Evolutionary conservation across 768 basidiomycete species (phyloP).

Genomic region (Fomitopsis serialis): DNA sequence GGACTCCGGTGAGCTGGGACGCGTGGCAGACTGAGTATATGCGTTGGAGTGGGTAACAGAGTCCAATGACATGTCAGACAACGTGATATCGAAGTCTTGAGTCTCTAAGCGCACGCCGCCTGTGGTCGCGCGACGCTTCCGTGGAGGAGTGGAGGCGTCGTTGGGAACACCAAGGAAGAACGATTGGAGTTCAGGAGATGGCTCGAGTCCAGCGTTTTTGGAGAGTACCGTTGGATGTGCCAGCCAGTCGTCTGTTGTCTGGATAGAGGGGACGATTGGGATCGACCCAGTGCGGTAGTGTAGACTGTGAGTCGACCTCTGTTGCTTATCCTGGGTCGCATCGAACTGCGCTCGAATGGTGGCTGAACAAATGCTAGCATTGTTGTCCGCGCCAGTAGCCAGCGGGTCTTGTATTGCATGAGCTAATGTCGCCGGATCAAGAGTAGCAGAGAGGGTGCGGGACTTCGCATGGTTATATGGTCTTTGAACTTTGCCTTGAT

Average conservation of each 20-base stretch:
- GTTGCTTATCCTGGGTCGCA: constrained; percentile 3
- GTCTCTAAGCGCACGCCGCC: background rate
- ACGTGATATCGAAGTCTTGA: background rate
- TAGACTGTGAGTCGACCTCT: background rate
- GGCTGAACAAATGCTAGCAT: background rate
- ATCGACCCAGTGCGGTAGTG: constrained; percentile 23
- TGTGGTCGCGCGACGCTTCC: constrained; percentile 13
- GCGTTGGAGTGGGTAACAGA: background rate
- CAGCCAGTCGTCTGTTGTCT: constrained; percentile 23
- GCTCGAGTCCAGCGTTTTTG: constrained; percentile 3
- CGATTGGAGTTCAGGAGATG: constrained; percentile 13
- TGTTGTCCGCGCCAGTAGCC: background rate
- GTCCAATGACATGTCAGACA: too few relatives aligned
- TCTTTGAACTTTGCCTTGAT: constrained; percentile 12
- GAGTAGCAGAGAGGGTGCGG: constrained; percentile 32
- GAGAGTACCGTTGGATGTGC: constrained; percentile 22
- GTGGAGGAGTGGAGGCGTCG: constrained; percentile 20
- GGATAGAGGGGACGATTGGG: constrained; percentile 14
- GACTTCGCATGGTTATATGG: constrained; percentile 27
- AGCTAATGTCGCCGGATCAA: background rate
- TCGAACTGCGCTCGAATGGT: background rate
- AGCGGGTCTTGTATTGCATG: background rate
- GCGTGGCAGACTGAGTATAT: background rate
- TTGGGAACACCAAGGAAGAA: constrained; percentile 15
- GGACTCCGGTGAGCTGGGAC: background rate